Conservation (phyloP, 2,329 filamentous ascomycete genomes). For the Didymella lethalis region DNA sequence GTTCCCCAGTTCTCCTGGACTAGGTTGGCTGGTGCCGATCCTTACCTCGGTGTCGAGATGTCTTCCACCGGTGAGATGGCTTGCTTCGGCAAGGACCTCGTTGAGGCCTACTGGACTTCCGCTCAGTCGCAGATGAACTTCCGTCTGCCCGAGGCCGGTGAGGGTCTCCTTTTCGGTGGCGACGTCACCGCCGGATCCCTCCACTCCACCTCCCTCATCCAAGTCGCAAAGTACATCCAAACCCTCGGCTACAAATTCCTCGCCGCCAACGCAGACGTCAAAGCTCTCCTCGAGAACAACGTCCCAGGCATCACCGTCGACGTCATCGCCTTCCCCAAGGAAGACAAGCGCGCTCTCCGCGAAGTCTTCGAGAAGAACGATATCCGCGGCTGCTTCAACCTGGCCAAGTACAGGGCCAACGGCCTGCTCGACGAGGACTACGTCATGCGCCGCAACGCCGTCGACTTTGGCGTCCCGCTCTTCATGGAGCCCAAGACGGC, state of each 20-base stretch:
- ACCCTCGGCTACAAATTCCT: constrained; percentile 95
- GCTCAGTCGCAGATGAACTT: constrained; percentile 99
- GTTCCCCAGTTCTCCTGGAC: constrained; percentile 99
- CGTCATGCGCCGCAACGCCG: constrained; percentile 96
- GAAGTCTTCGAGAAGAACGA: constrained; percentile 98
- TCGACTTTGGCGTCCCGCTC: constrained; percentile 95
- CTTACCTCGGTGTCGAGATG: constrained; percentile 98
- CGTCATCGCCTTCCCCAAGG: constrained; percentile 94
- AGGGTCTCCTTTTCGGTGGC: constrained; percentile 94
- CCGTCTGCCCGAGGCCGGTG: constrained; percentile 91
- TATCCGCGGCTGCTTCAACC: constrained; percentile 94
- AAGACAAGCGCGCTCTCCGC: constrained; percentile 92
- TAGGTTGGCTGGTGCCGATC: constrained; percentile 93
- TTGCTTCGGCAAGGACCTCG: constrained; percentile 94
- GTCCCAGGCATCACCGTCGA: constrained; percentile 77
- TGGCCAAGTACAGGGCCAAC: constrained; percentile 83
- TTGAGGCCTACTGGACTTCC: constrained; percentile 98
- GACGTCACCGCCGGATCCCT: constrained; percentile 63
- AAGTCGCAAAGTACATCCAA: constrained; percentile 84
- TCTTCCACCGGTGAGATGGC: constrained; percentile 96
- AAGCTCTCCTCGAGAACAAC: constrained; percentile 78
- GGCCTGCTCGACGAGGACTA: constrained; percentile 92
- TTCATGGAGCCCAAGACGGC: constrained; percentile 99
- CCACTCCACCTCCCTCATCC: constrained; percentile 71
- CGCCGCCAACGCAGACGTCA: constrained; percentile 81